phyloP scores from a whole-genome alignment of 306 rosid species.

The Elaeagnus macrophylla region DNA sequence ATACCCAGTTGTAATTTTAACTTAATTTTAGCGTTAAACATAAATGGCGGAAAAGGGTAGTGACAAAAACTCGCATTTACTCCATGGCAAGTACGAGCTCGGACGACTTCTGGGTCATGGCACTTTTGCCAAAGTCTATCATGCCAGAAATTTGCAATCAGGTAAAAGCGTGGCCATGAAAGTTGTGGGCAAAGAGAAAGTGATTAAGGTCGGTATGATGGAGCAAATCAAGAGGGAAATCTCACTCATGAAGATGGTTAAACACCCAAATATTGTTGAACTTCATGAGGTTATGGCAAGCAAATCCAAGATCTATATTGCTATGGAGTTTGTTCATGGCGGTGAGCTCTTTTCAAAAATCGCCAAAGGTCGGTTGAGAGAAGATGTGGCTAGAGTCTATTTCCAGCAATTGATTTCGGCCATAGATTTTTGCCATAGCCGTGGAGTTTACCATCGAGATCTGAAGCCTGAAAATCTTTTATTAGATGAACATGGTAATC shows the following conservation, averaged over 20 bases:
- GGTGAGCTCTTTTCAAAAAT: conserved; percentile 75
- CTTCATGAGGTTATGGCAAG: conserved; percentile 76
- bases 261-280: conserved; percentile 66
- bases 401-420: conserved; percentile 70
- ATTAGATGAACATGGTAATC: conserved; percentile 53
- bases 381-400: conserved; percentile 56
- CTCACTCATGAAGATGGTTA: conserved; percentile 53
- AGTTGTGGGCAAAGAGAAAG: conserved; percentile 54
- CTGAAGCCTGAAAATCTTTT: conserved; percentile 70
- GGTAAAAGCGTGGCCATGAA: conserved; percentile 72
- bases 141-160: conserved; percentile 35
- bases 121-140: conserved; percentile 71
- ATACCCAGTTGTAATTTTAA: too few relatives aligned
- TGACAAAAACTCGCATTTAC: too few relatives aligned
- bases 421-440: conserved; percentile 73
- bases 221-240: conserved; percentile 80
- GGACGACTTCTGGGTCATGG: conserved; percentile 71
- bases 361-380: conserved; percentile 49
- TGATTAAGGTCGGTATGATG: conserved; percentile 57
- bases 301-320: conserved; percentile 60
- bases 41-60: too few relatives aligned
- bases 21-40: too few relatives aligned
- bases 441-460: conserved; percentile 74
- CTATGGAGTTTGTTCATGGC: conserved; percentile 71
- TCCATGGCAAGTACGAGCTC: conserved; percentile 58